Conservation (phyloP, 495 filamentous ascomycete genomes). For the Aspergillus panamensis region DNA sequence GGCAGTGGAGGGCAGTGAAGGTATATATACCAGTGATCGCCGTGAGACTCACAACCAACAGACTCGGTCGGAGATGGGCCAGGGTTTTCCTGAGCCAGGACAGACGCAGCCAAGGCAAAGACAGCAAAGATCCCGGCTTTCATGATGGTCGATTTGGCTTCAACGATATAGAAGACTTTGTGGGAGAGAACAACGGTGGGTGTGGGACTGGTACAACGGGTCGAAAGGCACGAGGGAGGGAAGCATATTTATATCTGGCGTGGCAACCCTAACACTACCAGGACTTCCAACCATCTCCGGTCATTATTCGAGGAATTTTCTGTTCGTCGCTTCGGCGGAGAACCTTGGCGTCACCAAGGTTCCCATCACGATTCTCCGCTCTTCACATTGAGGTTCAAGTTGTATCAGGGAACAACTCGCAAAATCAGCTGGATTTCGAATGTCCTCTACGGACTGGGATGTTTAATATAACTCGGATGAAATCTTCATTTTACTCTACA, state of each 20-base stretch:
- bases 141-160: constrained; percentile 12
- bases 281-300: neutral
- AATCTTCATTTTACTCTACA: neutral
- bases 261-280: neutral
- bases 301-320: neutral
- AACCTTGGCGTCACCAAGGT: constrained; percentile 27
- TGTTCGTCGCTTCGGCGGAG: constrained; percentile 2
- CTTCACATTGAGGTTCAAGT: neutral
- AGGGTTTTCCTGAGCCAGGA: constrained; percentile 16
- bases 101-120: constrained; percentile 18
- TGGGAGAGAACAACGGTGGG: neutral
- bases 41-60: constrained; percentile 32
- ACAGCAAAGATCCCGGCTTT: constrained; percentile 20
- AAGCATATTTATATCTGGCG: neutral
- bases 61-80: constrained; percentile 32
- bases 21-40: constrained; percentile 30
- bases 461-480: neutral
- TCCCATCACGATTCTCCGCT: constrained; percentile 6
- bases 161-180: neutral
- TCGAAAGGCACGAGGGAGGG: neutral
- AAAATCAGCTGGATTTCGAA: neutral
- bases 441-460: neutral
- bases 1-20: neutral
- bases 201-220: neutral
- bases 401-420: neutral